phyloP scores from a whole-genome alignment of 345 rosid genomes.

The Xanthoceras sorbifolium region DNA sequence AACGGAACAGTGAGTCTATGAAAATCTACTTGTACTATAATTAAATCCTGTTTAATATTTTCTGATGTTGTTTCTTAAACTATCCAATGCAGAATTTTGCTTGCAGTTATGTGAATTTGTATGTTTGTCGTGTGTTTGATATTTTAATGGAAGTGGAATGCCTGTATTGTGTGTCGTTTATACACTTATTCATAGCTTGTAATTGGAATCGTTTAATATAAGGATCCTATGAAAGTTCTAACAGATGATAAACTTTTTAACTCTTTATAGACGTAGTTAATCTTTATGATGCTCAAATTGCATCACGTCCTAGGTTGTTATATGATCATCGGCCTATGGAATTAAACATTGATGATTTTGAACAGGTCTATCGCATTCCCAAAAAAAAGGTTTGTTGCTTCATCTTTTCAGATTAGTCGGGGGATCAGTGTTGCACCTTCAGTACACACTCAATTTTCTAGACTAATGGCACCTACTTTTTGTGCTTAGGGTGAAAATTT shows the following conservation, averaged over 20 bases:
- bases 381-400: constrained; percentile 39
- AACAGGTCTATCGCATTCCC: constrained; percentile 28
- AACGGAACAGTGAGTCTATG: constrained; percentile 24
- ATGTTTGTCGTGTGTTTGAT: not conserved
- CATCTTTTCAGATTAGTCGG: not conserved
- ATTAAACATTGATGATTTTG: constrained; percentile 30
- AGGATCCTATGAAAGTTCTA: not conserved
- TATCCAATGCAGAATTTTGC: not conserved
- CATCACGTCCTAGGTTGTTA: constrained; percentile 2
- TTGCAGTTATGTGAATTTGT: not conserved
- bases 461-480: not conserved
- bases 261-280: constrained; percentile 24
- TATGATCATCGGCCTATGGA: constrained; percentile 36
- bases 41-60: not conserved
- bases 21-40: not conserved
- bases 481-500: constrained; percentile 44
- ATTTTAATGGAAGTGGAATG: not conserved
- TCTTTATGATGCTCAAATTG: constrained; percentile 1
- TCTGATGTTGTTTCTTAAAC: too few relatives aligned
- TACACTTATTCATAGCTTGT: not conserved
- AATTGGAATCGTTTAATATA: not conserved
- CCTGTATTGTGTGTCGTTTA: not conserved
- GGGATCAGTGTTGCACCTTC: not conserved
- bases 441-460: not conserved
- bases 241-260: not conserved